These are phyloP conservation scores for Tetrapyrgos nigripes DNA, from an alignment of 1,284 basidiomycete genomes.

Conservation along the genomic window DNA sequence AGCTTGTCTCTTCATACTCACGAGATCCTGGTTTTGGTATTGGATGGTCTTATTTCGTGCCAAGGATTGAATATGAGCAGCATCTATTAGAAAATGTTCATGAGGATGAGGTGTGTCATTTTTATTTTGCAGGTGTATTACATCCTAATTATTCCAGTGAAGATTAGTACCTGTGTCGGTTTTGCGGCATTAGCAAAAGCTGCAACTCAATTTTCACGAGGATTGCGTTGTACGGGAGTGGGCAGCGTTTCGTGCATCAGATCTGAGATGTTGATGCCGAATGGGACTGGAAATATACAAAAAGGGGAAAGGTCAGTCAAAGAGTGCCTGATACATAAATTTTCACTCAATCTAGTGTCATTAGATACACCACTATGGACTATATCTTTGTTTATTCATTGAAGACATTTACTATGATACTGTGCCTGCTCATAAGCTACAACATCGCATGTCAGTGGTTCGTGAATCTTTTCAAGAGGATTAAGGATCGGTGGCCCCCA, in stretches of 20 bases:
- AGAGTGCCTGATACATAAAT: background rate
- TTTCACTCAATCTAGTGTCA: too few species aligned
- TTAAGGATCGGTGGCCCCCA: background rate
- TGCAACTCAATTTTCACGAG: slow-evolving; percentile 10
- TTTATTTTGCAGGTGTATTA: background rate
- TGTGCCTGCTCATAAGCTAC: slow-evolving; percentile 13
- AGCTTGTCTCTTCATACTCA: slow-evolving; percentile 19
- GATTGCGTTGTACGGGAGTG: slow-evolving; percentile 17
- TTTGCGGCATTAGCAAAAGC: slow-evolving; percentile 9
- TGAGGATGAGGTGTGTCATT: slow-evolving; percentile 13
- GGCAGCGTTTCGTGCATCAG: slow-evolving; percentile 14
- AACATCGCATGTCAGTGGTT: slow-evolving; percentile 25
- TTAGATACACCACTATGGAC: slow-evolving; percentile 28
- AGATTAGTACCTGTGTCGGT: slow-evolving; percentile 15
- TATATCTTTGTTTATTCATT: slow-evolving; percentile 13
- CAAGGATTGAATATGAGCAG: slow-evolving; percentile 23
- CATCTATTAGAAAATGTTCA: slow-evolving; percentile 12
- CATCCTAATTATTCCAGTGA: background rate
- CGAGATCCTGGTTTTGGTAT: slow-evolving; percentile 29
- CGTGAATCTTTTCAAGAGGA: slow-evolving; percentile 12
- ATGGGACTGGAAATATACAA: slow-evolving; percentile 17
- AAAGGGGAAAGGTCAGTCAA: slow-evolving; percentile 20
- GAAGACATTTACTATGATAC: background rate
- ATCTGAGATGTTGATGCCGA: slow-evolving; percentile 10
- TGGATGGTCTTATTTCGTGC: slow-evolving; percentile 35